phyloP scores from a whole-genome alignment of 768 basidiomycete species.

The Inosperma sp. region DNA sequence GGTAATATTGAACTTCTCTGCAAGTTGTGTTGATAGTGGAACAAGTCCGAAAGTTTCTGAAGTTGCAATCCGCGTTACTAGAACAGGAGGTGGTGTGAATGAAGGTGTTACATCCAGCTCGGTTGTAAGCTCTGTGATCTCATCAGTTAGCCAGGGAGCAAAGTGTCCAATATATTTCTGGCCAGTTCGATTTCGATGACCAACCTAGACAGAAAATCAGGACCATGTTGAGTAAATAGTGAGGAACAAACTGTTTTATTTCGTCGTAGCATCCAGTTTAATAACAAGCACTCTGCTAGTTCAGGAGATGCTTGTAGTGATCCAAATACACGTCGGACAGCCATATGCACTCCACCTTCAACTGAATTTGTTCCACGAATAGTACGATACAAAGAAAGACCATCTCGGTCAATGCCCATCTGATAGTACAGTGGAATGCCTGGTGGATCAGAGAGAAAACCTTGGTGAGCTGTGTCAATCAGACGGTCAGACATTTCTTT shows the following conservation, averaged over 20 bases:
- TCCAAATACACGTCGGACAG: slow-evolving; percentile 6
- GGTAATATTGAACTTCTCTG: slow-evolving; percentile 4
- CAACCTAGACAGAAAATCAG: no score
- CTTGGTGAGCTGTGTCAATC: not conserved
- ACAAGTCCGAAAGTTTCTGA: slow-evolving; percentile 7
- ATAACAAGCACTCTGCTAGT: no score
- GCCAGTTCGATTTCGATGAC: slow-evolving; percentile 3
- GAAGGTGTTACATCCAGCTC: not conserved
- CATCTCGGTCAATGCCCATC: slow-evolving; percentile 5
- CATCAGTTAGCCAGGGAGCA: slow-evolving; percentile 1
- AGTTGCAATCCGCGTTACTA: slow-evolving; percentile 1
- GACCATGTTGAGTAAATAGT: no score
- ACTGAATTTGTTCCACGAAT: slow-evolving; percentile 6
- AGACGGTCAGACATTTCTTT: not conserved
- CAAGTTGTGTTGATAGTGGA: slow-evolving; percentile 2
- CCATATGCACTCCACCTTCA: slow-evolving; percentile 7
- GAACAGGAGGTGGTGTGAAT: not conserved
- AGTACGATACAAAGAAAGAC: slow-evolving; percentile 2
- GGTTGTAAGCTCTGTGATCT: not conserved
- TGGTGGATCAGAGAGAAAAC: not conserved
- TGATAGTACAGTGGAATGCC: slow-evolving; percentile 2
- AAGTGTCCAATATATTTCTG: not conserved
- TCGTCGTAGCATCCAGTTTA: no score
- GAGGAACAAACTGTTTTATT: no score
- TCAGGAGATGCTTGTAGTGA: slow-evolving; percentile 7